Base-by-base conservation (phyloP, 2,329 filamentous ascomycete species). In the Xylariales sp. region DNA sequence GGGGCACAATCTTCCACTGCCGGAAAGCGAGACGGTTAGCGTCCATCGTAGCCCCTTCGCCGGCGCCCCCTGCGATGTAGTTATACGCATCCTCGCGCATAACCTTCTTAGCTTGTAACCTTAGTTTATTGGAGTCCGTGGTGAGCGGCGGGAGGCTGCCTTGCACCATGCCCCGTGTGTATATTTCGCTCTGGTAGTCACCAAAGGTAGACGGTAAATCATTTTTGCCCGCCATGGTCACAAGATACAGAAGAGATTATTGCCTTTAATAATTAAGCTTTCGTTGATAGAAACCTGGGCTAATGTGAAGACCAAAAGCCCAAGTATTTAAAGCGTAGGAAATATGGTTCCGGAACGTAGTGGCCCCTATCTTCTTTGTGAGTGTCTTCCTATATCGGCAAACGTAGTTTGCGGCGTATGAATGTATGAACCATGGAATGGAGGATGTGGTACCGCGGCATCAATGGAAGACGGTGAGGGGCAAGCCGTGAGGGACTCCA, bases 11-110 rank as follows among this genome's bases (percentile, higher is more conserved):
- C 64, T 81, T 80, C 76, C 81, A 83, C 50, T 73, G 69, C 3
- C 70, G 64, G 50, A 90, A 89, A 0, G 87, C 87, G 23, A 86
- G 78, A 7, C 84, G 81, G 72, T 90, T 90, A 50, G 86, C 86
- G 58, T 86, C 84, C 82, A 88, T 86, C 0, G 89, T 91, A 2
- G 86, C 82, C 45, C 84, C 82, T 72, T 89, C 87, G 1, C 89
- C 87, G 0, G 89, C 89, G 6, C 87, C 87, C n/a, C 89, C 88
- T 16, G 83, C 81, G 30, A 90, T 84, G 78, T 91, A 91, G 69
- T 86, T 86, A 75, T 85, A 90, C 7, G 83, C 80, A 10, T 82
- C 81, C 1, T 78, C 76, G 23, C 79, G 77, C 78, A 90, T 81
- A 14, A 76, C 78, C 62, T 83, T 78, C 59, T 80, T 80, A 1